Evolutionary conservation across 169 alveolate genomes (phyloP).

Genomic region (Cyclospora cayetanensis): DNA sequence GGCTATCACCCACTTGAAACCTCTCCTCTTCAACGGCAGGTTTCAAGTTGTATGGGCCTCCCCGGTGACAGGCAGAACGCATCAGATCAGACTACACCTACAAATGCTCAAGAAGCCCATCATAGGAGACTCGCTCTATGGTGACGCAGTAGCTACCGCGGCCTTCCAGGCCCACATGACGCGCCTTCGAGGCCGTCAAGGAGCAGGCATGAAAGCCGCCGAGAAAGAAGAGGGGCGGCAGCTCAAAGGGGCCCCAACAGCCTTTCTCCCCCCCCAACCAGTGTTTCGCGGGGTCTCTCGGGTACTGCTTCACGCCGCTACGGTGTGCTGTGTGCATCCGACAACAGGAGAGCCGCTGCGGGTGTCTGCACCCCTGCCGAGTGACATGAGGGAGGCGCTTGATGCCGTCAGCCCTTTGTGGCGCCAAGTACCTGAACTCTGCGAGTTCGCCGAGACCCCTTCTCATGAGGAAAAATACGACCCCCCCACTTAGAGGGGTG

Average conservation of each 20-base stretch:
- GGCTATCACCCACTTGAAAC: conserved; percentile 44
- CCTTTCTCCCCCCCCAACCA: too few species aligned
- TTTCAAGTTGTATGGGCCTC: conserved; percentile 48
- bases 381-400: conserved; percentile 25
- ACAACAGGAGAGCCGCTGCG: neutral
- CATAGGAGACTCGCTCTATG: conserved; percentile 66
- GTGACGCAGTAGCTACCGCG: conserved; percentile 23
- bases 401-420: conserved; percentile 27
- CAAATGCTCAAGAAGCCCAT: conserved; percentile 59
- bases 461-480: too few species aligned
- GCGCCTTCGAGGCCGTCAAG: neutral
- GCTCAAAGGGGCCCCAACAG: neutral
- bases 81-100: conserved; percentile 70
- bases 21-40: conserved; percentile 44
- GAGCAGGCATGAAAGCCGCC: neutral
- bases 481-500: too few species aligned
- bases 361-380: conserved; percentile 40
- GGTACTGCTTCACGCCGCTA: conserved; percentile 51
- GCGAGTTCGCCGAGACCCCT: conserved; percentile 30
- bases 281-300: neutral
- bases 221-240: neutral
- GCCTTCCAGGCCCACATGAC: conserved; percentile 1
- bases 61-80: conserved; percentile 73
- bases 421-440: conserved; percentile 16
- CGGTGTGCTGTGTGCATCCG: conserved; percentile 25